Conservation (phyloP, 108 stramenopile species). For the Nannochloropsis salina region DNA sequence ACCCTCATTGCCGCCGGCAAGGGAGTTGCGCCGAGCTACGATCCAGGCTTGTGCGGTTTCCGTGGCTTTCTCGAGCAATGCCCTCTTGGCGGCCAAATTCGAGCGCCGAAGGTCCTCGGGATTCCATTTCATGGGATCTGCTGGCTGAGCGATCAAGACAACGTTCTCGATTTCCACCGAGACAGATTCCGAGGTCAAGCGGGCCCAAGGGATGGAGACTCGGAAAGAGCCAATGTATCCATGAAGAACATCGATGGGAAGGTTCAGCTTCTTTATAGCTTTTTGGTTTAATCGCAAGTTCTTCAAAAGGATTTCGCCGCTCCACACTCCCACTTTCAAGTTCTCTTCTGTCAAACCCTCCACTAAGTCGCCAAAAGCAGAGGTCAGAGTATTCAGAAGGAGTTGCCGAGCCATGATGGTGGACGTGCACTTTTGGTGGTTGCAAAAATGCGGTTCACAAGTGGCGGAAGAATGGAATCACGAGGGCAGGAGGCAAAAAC, state of each 20-base stretch:
- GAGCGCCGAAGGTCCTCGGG: constrained; percentile 37
- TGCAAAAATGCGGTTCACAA: too few species aligned
- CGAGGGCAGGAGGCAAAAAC: too few species aligned
- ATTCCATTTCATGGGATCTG: constrained; percentile 34
- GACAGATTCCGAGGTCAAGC: constrained; percentile 40
- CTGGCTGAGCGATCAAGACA: constrained; percentile 40
- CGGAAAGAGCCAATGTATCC: constrained; percentile 22
- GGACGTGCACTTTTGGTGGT: too few species aligned
- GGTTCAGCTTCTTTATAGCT: constrained; percentile 49
- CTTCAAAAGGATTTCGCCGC: constrained; percentile 49
- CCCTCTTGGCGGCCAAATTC: constrained; percentile 34
- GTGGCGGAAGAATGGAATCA: too few species aligned
- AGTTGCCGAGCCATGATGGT: constrained; percentile 45
- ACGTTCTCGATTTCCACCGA: constrained; percentile 44
- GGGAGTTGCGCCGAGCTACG: neutral
- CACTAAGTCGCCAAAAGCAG: constrained; percentile 48
- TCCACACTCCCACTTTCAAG: constrained; percentile 54
- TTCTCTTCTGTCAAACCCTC: constrained; percentile 47
- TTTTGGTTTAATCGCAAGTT: constrained; percentile 43
- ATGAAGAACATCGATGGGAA: constrained; percentile 39
- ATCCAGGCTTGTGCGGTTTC: constrained; percentile 18
- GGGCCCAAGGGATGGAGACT: constrained; percentile 47
- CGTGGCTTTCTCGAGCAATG: constrained; percentile 26
- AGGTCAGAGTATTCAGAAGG: constrained; percentile 47
- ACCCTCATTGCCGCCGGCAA: neutral